phyloP scores from a whole-genome alignment of 768 basidiomycete genomes.

The Paxillus involutus region DNA sequence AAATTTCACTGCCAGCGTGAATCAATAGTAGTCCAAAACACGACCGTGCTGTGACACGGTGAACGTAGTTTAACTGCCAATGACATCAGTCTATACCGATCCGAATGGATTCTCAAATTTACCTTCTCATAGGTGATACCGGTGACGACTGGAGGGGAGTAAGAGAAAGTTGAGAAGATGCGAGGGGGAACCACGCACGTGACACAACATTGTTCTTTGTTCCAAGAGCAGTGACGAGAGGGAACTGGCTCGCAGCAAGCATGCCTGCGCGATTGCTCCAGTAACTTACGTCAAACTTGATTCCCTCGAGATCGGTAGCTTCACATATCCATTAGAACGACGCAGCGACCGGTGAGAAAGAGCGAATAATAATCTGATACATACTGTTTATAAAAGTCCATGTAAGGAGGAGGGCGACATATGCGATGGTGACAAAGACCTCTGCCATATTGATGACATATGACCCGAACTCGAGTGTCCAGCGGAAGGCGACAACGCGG shows the following conservation, averaged over 20 bases:
- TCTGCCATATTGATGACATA: conserved; percentile 42
- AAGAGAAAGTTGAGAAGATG: not conserved
- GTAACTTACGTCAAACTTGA: conserved; percentile 7
- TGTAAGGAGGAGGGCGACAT: conserved; percentile 43
- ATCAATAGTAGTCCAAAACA: conserved; percentile 48
- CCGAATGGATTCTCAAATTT: not conserved
- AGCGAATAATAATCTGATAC: conserved; percentile 10
- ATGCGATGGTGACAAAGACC: conserved; percentile 44
- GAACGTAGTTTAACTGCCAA: conserved; percentile 39
- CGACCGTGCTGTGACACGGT: conserved; percentile 50
- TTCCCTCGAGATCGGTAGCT: conserved; percentile 6
- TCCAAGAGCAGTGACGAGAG: conserved; percentile 44
- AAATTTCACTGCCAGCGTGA: conserved; percentile 36
- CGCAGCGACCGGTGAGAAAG: not conserved
- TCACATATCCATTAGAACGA: not conserved
- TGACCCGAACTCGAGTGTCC: conserved; percentile 44
- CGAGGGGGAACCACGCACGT: conserved; percentile 17
- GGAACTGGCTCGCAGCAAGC: conserved; percentile 38
- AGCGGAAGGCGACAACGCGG: conserved; percentile 50
- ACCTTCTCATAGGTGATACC: conserved; percentile 31
- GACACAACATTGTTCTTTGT: conserved; percentile 51
- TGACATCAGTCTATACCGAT: not conserved
- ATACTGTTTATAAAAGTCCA: conserved; percentile 48
- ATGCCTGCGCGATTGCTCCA: conserved; percentile 32
- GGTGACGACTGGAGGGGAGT: conserved; percentile 22